Percentiles rank a stretch among this genome's conserved stretches.
phyloP scores from a whole-genome alignment of 257 asterid species.

The Plantago elongata region DNA sequence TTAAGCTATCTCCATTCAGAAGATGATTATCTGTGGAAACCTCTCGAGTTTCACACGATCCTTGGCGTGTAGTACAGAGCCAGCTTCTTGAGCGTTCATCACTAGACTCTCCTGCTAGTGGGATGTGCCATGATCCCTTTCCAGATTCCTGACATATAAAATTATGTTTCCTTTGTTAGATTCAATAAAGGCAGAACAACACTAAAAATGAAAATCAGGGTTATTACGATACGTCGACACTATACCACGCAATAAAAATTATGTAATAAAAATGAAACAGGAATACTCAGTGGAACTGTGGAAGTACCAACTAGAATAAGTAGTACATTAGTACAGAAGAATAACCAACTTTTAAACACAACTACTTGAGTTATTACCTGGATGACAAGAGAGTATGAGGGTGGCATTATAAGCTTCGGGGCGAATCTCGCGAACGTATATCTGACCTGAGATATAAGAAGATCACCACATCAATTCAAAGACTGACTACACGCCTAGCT shows the following conservation, averaged over 20 bases:
- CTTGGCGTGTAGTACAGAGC: conserved; percentile 61
- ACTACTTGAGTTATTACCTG: conserved; percentile 45
- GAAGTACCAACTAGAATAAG: too few relatives aligned
- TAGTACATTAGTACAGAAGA: neutral
- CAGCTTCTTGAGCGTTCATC: conserved; percentile 63
- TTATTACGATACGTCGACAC: neutral
- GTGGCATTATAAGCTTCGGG: conserved; percentile 68
- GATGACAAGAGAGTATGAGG: conserved; percentile 61
- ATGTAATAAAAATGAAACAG: neutral
- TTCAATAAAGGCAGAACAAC: neutral
- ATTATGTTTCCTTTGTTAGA: too few relatives aligned
- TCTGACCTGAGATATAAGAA: conserved; percentile 46
- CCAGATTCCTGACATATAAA: conserved; percentile 52
- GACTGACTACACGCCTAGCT: neutral
- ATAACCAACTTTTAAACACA: neutral
- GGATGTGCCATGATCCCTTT: conserved; percentile 87
- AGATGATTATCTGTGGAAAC: conserved; percentile 2
- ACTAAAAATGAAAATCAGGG: neutral
- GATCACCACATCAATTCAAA: neutral
- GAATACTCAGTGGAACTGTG: too few relatives aligned
- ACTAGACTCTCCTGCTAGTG: conserved; percentile 52
- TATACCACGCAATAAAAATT: neutral
- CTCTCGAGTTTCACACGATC: conserved; percentile 21
- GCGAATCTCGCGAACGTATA: conserved; percentile 58
- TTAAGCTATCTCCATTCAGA: conserved; percentile 4